Base-by-base conservation (phyloP, 2,329 filamentous ascomycete genomes). In the Colletotrichum sublineola region DNA sequence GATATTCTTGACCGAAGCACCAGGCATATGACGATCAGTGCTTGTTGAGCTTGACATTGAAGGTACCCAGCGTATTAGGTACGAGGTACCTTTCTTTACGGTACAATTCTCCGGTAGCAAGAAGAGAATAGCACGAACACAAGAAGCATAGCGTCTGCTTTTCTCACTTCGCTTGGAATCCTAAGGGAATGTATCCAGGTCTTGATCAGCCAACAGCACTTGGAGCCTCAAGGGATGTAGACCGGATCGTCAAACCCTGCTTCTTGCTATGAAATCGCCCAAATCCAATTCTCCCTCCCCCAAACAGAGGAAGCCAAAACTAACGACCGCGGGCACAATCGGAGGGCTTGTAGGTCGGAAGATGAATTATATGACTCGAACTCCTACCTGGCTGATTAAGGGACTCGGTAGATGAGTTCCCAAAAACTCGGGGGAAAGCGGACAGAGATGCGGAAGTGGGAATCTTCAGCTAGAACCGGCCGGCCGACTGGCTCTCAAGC, bases 371-470 rank as follows among this genome's bases (percentile, higher is more conserved):
- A 20, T 15, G 29, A 38, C 33, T 38, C 12, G 20, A 53, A 29
- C 1, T 38, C 15, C n/a, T n/a, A 40, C 15, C 36, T 63, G 46
- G 12, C n/a, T n/a, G 24, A 36, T 24, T n/a, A 40, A 63, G 5
- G n/a, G 46, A 36, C 18, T 61, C 9, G 20, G 14, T 14, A 44
- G 48, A 33, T 29, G 58, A n/a, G 11, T 48, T 11, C 14, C 5
- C 58, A 31, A 5, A 62, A 36, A 55, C 38, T 46, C 62, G 62
- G 50, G 62, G 40, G 24, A 64, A 64, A 64, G 50, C 62, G 62
- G 62, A 24, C 38, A 56, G 50, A 56, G 38, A 24, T 46, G 38
- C 20, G 50, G 38, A 29, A 18, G 38, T 33, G 24, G 11, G n/a
- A 53, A 36, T 56, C 24, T 36, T 33, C 40, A 46, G 36, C 24